These are phyloP conservation scores for Pistacia atlantica DNA, from an alignment of 345 rosid genomes.

Conservation along the genomic window DNA sequence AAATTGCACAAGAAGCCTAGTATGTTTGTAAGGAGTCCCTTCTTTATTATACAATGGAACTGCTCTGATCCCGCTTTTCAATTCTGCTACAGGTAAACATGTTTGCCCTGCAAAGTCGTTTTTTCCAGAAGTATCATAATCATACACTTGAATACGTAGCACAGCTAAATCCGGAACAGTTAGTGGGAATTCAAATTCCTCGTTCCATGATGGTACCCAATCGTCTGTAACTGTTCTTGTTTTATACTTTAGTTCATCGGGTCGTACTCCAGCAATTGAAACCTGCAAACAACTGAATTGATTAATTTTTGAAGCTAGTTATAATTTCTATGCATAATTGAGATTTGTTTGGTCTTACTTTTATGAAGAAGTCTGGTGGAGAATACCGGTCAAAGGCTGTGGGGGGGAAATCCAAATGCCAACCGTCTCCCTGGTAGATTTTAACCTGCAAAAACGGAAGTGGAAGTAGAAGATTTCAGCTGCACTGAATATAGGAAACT, in stretches of 20 bases:
- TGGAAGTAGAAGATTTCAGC: slow-evolving; percentile 16
- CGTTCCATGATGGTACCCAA: slow-evolving; percentile 51
- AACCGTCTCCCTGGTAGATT: slow-evolving; percentile 80
- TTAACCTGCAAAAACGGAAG: slow-evolving; percentile 46
- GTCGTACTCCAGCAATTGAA: slow-evolving; percentile 53
- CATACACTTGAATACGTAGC: slow-evolving; percentile 50
- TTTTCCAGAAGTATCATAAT: slow-evolving; percentile 38
- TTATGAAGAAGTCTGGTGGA: slow-evolving; percentile 80
- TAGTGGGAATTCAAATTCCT: slow-evolving; percentile 49
- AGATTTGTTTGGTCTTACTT: slow-evolving; percentile 37
- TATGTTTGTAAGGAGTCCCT: slow-evolving; percentile 40
- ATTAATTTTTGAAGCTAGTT: neutral
- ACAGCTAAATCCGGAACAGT: slow-evolving; percentile 55
- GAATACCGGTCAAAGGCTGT: slow-evolving; percentile 75
- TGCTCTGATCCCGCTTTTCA: slow-evolving; percentile 56
- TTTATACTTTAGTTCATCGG: slow-evolving; percentile 25
- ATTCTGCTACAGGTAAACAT: slow-evolving; percentile 58
- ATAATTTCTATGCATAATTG: no score
- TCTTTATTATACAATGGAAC: slow-evolving; percentile 45
- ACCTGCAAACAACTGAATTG: slow-evolving; percentile 37
- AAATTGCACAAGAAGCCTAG: slow-evolving; percentile 59
- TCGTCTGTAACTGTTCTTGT: slow-evolving; percentile 33
- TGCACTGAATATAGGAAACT: neutral
- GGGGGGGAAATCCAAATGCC: slow-evolving; percentile 71
- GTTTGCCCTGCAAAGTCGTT: slow-evolving; percentile 69